phyloP scores from a whole-genome alignment of 768 basidiomycete genomes.

The Auriscalpium orientale region DNA sequence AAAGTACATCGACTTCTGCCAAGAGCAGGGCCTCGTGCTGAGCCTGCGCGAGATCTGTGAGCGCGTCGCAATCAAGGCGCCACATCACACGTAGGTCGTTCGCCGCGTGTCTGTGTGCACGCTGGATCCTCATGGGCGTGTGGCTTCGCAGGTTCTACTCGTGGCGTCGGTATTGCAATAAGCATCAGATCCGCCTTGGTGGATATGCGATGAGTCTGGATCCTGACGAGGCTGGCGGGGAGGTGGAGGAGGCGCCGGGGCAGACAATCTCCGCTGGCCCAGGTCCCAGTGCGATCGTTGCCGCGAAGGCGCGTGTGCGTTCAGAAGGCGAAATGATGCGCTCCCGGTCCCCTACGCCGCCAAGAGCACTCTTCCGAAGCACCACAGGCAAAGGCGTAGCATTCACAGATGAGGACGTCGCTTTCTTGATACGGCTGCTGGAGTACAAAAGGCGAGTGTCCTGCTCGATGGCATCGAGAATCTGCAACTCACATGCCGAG shows the following conservation, averaged over 20 bases:
- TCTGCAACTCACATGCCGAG: slow-evolving; percentile 11
- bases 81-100: slow-evolving; percentile 72
- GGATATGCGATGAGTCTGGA: slow-evolving; percentile 82
- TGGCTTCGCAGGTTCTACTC: slow-evolving; percentile 62
- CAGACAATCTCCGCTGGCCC: slow-evolving; percentile 26
- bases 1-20: slow-evolving; percentile 86
- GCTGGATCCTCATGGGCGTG: neutral
- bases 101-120: neutral
- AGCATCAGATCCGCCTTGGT: slow-evolving; percentile 84
- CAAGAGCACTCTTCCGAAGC: slow-evolving; percentile 69
- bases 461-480: neutral
- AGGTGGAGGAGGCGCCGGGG: slow-evolving; percentile 24
- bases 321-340: slow-evolving; percentile 34
- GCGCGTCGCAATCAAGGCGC: slow-evolving; percentile 80
- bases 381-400: slow-evolving; percentile 89
- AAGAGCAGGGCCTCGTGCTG: slow-evolving; percentile 77
- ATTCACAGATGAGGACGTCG: slow-evolving; percentile 78
- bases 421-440: slow-evolving; percentile 69
- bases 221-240: slow-evolving; percentile 42
- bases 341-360: slow-evolving; percentile 73
- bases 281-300: slow-evolving; percentile 32
- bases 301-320: slow-evolving; percentile 34
- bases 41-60: slow-evolving; percentile 84
- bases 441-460: slow-evolving; percentile 60
- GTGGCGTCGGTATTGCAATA: slow-evolving; percentile 89